A percentile compares a stretch with the other conserved stretches of the same genome.
Conservation (phyloP, 1,139 yeast species). For the Magnusiomyces tetraspermus region DNA sequence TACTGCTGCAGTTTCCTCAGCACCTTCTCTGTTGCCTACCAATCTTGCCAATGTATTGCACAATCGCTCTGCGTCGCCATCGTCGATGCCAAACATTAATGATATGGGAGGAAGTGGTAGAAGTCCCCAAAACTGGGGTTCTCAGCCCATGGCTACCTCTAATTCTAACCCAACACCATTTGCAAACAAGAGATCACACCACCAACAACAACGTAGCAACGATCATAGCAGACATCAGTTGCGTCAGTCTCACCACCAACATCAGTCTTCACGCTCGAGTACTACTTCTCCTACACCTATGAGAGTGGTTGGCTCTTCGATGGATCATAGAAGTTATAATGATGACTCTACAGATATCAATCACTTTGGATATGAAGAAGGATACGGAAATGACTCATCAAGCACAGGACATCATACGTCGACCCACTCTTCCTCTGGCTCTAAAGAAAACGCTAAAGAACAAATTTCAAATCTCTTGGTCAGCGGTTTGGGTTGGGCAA, state of each 20-base stretch:
- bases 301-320: no score
- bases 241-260: not conserved
- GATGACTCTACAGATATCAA: no score
- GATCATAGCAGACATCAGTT: no score
- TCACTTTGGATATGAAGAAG: no score
- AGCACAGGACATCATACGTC: no score
- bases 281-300: not conserved
- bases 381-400: no score
- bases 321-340: no score
- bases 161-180: not conserved
- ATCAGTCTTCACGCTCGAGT: not conserved
- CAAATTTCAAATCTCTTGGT: constrained; percentile 45
- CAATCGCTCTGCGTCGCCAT: not conserved
- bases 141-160: not conserved
- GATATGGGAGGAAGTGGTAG: no score
- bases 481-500: constrained; percentile 58
- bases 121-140: no score
- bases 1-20: constrained; percentile 5
- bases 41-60: not conserved
- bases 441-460: constrained; percentile 30
- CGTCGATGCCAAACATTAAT: no score
- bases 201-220: no score
- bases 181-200: not conserved
- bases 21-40: constrained; percentile 5
- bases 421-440: not conserved